These are phyloP conservation scores for Mucor indicus DNA, from an alignment of 371 early-diverging fungal species.

Conservation along the genomic window DNA sequence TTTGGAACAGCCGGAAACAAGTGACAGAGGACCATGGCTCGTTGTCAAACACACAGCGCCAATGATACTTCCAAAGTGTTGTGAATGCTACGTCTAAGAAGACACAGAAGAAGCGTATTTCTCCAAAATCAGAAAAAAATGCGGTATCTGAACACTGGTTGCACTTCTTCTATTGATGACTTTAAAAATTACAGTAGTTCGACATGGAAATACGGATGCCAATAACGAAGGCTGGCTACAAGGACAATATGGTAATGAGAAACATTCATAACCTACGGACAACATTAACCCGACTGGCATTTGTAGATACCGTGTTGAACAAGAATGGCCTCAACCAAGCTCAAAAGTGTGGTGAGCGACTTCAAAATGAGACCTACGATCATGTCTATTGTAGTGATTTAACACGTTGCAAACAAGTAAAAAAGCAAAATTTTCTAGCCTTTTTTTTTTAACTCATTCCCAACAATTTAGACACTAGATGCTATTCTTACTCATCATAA, in stretches of 20 bases:
- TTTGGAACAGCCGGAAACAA: too few species aligned
- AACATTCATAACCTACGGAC: not conserved
- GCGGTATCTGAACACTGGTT: too few species aligned
- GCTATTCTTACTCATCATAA: conserved; percentile 23
- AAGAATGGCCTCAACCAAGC: conserved; percentile 34
- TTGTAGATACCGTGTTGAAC: conserved; percentile 35
- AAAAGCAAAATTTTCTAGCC: not conserved
- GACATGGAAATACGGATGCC: conserved; percentile 49
- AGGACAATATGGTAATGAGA: conserved; percentile 34
- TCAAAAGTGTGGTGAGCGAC: conserved; percentile 24
- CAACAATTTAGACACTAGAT: conserved; percentile 19
- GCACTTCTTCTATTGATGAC: too few species aligned
- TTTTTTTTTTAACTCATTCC: not conserved
- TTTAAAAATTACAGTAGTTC: conserved; percentile 30
- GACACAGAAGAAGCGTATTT: too few species aligned
- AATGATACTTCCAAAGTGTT: too few species aligned
- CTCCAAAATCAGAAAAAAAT: too few species aligned
- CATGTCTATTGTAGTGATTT: conserved; percentile 37
- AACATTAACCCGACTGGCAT: not conserved
- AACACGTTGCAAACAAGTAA: conserved; percentile 38
- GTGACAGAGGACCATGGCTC: too few species aligned
- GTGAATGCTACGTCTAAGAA: too few species aligned
- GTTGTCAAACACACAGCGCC: too few species aligned
- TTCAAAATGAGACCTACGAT: conserved; percentile 21
- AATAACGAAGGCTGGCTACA: conserved; percentile 42